phyloP scores from a whole-genome alignment of 129 eudicot species.

The Arctium lappa region DNA sequence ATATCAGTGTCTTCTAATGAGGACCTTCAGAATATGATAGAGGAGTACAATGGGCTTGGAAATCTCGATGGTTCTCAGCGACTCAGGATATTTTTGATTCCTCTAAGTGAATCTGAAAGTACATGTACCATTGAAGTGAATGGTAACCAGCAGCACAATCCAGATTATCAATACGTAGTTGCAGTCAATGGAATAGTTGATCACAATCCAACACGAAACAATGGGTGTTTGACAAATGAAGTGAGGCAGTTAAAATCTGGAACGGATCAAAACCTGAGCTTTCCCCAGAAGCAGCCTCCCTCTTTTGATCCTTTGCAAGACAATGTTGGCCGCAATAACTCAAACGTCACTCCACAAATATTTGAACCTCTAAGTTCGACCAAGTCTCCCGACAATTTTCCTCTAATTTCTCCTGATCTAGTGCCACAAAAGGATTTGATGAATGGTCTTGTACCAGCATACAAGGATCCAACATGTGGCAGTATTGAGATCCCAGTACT shows the following conservation, averaged over 20 bases:
- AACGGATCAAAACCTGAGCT: slow-evolving; percentile 27
- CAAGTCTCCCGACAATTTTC: slow-evolving; percentile 20
- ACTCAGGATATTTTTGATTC: slow-evolving; percentile 62
- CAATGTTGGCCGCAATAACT: slow-evolving; percentile 16
- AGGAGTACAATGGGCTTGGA: slow-evolving; percentile 52
- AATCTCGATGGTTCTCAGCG: slow-evolving; percentile 48
- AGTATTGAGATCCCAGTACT: slow-evolving; percentile 25
- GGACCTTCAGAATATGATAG: slow-evolving; percentile 74
- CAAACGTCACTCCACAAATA: slow-evolving; percentile 9
- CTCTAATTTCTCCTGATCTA: slow-evolving; percentile 20
- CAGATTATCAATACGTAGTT: slow-evolving; percentile 65
- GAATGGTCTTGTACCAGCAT: slow-evolving; percentile 10
- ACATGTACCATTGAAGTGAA: slow-evolving; percentile 20
- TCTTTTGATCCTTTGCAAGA: slow-evolving; percentile 24
- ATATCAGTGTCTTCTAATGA: slow-evolving; percentile 70
- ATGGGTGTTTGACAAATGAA: slow-evolving; percentile 26
- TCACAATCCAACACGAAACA: slow-evolving; percentile 20
- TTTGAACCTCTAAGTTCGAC: slow-evolving; percentile 24
- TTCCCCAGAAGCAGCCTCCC: slow-evolving; percentile 21
- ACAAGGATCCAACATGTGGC: slow-evolving; percentile 24
- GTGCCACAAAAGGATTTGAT: slow-evolving; percentile 33
- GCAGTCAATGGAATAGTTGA: slow-evolving; percentile 62
- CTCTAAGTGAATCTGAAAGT: slow-evolving; percentile 47
- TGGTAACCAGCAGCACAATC: slow-evolving; percentile 32
- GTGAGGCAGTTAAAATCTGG: slow-evolving; percentile 17